Evolutionary conservation across 495 filamentous ascomycete species (phyloP).

Genomic region (Parmelia sp.): DNA sequence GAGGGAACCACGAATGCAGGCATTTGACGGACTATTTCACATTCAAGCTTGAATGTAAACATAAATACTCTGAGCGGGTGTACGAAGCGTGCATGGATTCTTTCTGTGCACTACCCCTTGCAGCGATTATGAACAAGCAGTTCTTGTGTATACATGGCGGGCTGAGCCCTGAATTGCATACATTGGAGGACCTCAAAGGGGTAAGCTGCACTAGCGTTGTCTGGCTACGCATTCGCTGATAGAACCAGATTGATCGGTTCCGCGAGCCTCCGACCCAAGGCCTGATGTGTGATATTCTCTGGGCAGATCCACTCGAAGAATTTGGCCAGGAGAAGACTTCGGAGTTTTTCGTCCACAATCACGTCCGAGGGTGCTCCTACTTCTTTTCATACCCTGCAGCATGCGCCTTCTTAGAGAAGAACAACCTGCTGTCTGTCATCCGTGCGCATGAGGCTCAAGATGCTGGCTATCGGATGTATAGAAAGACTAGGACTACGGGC

Average conservation of each 20-base stretch:
- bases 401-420: conserved; percentile 96
- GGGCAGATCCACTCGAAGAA: conserved; percentile 98
- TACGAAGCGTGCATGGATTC: conserved; percentile 99
- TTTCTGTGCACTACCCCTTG: conserved; percentile 89
- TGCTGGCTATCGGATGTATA: conserved; percentile 97
- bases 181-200: conserved; percentile 83
- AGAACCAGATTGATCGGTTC: conserved; percentile 84
- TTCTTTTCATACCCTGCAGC: conserved; percentile 99
- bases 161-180: conserved; percentile 90
- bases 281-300: conserved; percentile 97
- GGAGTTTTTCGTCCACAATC: conserved; percentile 96
- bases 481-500: conserved; percentile 94
- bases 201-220: conserved; percentile 43
- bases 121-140: conserved; percentile 99
- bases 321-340: conserved; percentile 98
- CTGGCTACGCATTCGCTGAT: conserved; percentile 11
- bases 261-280: conserved; percentile 94
- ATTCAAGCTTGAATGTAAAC: conserved; percentile 98
- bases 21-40: conserved; percentile 99
- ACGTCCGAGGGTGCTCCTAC: conserved; percentile 96
- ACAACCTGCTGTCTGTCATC: conserved; percentile 95
- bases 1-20: conserved; percentile 96
- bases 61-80: conserved; percentile 94
- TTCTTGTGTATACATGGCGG: conserved; percentile 98
- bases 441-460: conserved; percentile 99